Evolutionary conservation across 345 rosid species (phyloP).

Genomic region (Eutrema yunnanense): DNA sequence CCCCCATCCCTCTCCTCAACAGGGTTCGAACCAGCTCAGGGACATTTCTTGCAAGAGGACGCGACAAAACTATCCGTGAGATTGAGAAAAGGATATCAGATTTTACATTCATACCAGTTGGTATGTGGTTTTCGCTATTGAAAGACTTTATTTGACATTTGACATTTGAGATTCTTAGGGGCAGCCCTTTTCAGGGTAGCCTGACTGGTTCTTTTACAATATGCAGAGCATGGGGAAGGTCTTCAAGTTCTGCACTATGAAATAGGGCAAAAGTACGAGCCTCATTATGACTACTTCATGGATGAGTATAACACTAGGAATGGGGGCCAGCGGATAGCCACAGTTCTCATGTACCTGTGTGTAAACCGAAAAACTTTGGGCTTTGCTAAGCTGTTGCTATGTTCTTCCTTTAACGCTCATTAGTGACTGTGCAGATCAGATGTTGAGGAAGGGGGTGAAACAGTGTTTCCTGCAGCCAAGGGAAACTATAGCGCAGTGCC

Average conservation of each 20-base stretch:
- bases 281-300: constrained; percentile 85
- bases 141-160: neutral
- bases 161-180: neutral
- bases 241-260: constrained; percentile 93
- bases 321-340: constrained; percentile 96
- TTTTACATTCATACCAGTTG: constrained; percentile 82
- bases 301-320: constrained; percentile 82
- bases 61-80: constrained; percentile 59
- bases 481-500: constrained; percentile 78
- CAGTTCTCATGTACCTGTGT: constrained; percentile 95
- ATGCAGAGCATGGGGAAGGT: constrained; percentile 90
- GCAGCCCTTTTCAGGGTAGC: no score
- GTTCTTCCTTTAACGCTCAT: neutral
- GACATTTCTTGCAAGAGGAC: constrained; percentile 72
- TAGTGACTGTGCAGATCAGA: constrained; percentile 61
- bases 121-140: constrained; percentile 34
- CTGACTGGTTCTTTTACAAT: constrained; percentile 1
- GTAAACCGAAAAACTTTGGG: constrained; percentile 21
- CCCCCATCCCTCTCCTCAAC: constrained; percentile 1
- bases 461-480: constrained; percentile 85
- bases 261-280: constrained; percentile 90
- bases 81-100: constrained; percentile 89
- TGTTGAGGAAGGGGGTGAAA: constrained; percentile 97
- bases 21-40: constrained; percentile 96
- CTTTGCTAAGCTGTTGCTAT: neutral